A percentile compares a stretch with the other conserved stretches of the same genome.
Conservation (phyloP, 306 rosid species). For the Corylus avellana region DNA sequence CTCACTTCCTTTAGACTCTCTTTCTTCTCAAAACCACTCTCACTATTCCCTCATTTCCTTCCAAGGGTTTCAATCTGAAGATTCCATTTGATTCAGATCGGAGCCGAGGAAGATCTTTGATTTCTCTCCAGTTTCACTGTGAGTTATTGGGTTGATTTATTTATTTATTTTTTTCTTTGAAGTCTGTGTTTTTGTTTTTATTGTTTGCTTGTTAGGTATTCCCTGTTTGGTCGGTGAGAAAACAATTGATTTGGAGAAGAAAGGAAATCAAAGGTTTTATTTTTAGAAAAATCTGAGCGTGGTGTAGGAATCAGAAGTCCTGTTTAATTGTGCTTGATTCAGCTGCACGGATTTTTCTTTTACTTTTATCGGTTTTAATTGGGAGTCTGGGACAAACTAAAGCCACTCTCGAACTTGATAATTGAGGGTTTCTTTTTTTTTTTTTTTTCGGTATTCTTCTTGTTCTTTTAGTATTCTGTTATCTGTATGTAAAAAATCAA, state of each 20-base stretch:
- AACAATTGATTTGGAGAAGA: not conserved
- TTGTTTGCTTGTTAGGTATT: constrained; percentile 7
- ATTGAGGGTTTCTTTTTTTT: not conserved
- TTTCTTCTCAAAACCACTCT: not conserved
- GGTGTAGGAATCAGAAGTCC: not conserved
- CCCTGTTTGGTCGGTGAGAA: constrained; percentile 5
- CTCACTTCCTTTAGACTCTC: constrained; percentile 15
- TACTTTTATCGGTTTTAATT: not conserved
- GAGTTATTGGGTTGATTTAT: constrained; percentile 26
- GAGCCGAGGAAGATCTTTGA: not conserved
- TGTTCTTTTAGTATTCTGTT: not conserved
- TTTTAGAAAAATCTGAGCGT: not conserved
- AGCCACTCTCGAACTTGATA: not conserved
- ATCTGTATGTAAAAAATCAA: not conserved
- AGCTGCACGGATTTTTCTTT: not conserved
- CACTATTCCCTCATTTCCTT: not conserved
- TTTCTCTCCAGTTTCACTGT: constrained; percentile 25
- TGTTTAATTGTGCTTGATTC: not conserved
- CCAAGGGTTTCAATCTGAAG: not conserved
- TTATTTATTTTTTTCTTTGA: not conserved
- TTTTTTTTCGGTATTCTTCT: not conserved
- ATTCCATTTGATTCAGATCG: not conserved
- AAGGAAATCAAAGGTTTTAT: not conserved
- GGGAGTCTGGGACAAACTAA: not conserved
- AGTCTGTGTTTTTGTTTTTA: not conserved